These are phyloP conservation scores for Collybiopsis luxurians DNA, from an alignment of 768 basidiomycete species.

Conservation along the genomic window DNA sequence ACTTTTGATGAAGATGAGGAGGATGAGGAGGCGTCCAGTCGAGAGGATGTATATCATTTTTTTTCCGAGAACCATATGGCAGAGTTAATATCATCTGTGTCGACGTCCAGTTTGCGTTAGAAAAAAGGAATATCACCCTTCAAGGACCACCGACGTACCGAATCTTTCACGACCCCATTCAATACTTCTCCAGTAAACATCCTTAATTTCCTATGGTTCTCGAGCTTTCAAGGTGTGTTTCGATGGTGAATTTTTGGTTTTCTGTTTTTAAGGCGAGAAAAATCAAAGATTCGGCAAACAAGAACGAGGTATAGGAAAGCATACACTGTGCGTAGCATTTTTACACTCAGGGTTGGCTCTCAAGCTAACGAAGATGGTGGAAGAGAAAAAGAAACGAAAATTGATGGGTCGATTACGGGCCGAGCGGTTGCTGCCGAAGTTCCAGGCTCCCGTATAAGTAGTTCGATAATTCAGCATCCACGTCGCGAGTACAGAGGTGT, in stretches of 20 bases:
- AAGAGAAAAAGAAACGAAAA: too few species aligned
- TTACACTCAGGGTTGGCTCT: not conserved
- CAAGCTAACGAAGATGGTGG: too few species aligned
- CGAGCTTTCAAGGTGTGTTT: conserved; percentile 87
- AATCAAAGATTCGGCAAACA: not conserved
- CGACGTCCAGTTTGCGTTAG: not conserved
- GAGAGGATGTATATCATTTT: conserved; percentile 89
- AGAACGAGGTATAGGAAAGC: not conserved
- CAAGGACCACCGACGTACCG: conserved; percentile 49
- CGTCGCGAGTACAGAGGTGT: too few species aligned
- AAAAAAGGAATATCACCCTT: not conserved
- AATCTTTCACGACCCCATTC: conserved; percentile 79
- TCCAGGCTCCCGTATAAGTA: too few species aligned
- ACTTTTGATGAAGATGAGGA: conserved; percentile 31
- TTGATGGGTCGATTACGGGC: too few species aligned
- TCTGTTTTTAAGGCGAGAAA: too few species aligned
- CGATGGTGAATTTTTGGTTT: conserved; percentile 96
- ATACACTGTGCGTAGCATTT: conserved; percentile 13
- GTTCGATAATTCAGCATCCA: too few species aligned
- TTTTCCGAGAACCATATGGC: conserved; percentile 92
- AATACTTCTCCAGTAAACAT: conserved; percentile 79
- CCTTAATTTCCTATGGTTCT: conserved; percentile 87
- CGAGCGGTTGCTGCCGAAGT: too few species aligned
- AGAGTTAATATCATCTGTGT: conserved; percentile 85
- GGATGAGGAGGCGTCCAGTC: conserved; percentile 38